Base-by-base conservation (phyloP, 257 asterid genomes). In the Cinchona pubescens region DNA sequence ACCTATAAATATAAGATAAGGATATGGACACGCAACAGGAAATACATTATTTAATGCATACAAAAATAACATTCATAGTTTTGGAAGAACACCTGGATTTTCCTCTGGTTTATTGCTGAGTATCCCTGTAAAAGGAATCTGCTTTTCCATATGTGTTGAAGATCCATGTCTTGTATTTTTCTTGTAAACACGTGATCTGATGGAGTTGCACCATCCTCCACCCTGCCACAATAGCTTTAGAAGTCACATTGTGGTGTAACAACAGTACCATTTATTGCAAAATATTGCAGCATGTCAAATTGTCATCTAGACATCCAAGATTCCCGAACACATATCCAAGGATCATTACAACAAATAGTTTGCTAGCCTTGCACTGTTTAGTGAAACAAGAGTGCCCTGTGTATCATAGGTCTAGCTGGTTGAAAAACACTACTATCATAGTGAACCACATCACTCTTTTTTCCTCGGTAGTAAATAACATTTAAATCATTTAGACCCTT, bases 151-250 rank as follows among this genome's bases (percentile, higher is more conserved):
- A 72, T 77, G 86, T 0, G 43, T 75, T 2, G 99, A 95, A 7
- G 99, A 95, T 74, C 99, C 99, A 34, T 94, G 96, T 10, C 88
- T 92, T 2, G 96, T 91, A 56, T 51, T 90, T 76, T 91, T 91
- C 62, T 98, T 92, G 87, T 83, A 95, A 70, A 86, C 83, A 76
- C 99, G 92, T 10, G 94, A 62, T 75, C 91, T 83, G 58, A 91
- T 61, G 75, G 38, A 86, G 89, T 91, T 92, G 82, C 98, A 95
- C 99, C 99, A 95, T 49, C 99, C 99, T 82, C 99, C 99, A 79
- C 99, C 99, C 99, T 95, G 89, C 69, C 80, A 79, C 69, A 78
- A 76, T 6, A 37, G 55, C 70, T 37, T 55, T 8, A 37, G 19
- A 32, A 45, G 63, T 78, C 38, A 46, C 56, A 46, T 11, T 53